phyloP scores from a whole-genome alignment of 2,329 filamentous ascomycete genomes.

The Pseudogymnoascus sp. region DNA sequence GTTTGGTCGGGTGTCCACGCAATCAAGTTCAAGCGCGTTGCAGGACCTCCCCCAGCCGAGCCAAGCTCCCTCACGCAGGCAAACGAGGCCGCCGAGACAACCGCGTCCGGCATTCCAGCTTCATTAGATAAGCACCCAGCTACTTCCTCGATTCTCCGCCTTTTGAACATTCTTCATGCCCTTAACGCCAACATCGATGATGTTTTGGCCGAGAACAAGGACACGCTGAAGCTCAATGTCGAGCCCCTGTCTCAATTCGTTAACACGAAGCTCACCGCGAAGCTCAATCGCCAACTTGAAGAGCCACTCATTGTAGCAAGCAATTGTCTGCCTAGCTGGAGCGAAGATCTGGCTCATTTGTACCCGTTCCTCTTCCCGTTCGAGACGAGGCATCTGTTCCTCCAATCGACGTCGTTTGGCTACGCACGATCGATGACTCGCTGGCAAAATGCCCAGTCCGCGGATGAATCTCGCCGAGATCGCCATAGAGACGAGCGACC shows the following conservation, averaged over 20 bases:
- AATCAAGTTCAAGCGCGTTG: slow-evolving; percentile 82
- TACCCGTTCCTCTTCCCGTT: slow-evolving; percentile 98
- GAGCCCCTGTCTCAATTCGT: slow-evolving; percentile 92
- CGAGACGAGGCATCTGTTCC: slow-evolving; percentile 90
- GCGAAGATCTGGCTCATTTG: slow-evolving; percentile 82
- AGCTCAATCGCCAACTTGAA: slow-evolving; percentile 92
- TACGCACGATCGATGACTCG: slow-evolving; percentile 95
- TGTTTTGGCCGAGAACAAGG: slow-evolving; percentile 71
- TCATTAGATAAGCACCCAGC: slow-evolving; percentile 77
- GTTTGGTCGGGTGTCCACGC: slow-evolving; percentile 88
- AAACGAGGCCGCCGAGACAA: slow-evolving; percentile 42
- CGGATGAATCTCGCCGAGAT: slow-evolving; percentile 72
- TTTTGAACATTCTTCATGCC: slow-evolving; percentile 85
- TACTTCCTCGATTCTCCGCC: slow-evolving; percentile 76
- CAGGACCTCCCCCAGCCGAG: slow-evolving; percentile 72
- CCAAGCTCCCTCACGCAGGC: slow-evolving; percentile 51
- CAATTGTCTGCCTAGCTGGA: slow-evolving; percentile 92
- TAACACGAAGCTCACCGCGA: slow-evolving; percentile 96
- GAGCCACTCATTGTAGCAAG: slow-evolving; percentile 96
- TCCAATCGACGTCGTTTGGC: slow-evolving; percentile 96
- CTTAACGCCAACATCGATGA: slow-evolving; percentile 92
- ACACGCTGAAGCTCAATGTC: slow-evolving; percentile 59
- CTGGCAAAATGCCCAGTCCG: slow-evolving; percentile 86
- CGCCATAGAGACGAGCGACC: slow-evolving; percentile 80
- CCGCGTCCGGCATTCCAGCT: slow-evolving; percentile 57